phyloP scores from a whole-genome alignment of 2,329 filamentous ascomycete genomes.

The Hypoxylon rubiginosum region DNA sequence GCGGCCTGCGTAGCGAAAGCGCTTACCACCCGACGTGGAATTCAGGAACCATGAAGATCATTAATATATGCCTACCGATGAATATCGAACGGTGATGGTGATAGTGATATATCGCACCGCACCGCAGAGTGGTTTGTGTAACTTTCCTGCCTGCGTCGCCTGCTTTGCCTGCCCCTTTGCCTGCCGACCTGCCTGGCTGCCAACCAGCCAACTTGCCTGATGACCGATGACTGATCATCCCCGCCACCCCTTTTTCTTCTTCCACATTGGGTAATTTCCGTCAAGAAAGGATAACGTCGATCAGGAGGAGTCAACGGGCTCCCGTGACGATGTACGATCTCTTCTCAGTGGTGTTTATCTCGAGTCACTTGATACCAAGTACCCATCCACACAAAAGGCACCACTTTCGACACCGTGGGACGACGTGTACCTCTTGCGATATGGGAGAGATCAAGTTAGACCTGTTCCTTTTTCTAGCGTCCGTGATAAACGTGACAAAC shows the following conservation, averaged over 20 bases:
- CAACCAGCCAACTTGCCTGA: neutral
- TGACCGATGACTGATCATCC: constrained; percentile 37
- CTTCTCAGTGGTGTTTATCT: constrained; percentile 31
- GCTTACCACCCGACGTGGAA: constrained; percentile 25
- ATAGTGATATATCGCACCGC: constrained; percentile 23
- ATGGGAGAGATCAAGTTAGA: constrained; percentile 26
- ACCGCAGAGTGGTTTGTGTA: constrained; percentile 26
- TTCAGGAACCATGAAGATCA: constrained; percentile 40
- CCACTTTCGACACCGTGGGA: constrained; percentile 31
- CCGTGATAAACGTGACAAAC: constrained; percentile 33
- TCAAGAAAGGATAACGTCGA: constrained; percentile 31
- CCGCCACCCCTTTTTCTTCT: constrained; percentile 38
- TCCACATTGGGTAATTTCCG: constrained; percentile 27
- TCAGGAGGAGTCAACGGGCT: constrained; percentile 31
- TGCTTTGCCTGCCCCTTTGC: no score
- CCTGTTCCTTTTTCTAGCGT: constrained; percentile 24
- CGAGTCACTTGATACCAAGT: constrained; percentile 37
- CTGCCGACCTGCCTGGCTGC: constrained; percentile 3
- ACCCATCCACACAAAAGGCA: constrained; percentile 19
- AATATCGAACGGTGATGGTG: constrained; percentile 10
- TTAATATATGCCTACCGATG: constrained; percentile 28
- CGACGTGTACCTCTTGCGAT: constrained; percentile 24
- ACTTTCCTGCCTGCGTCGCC: constrained; percentile 19
- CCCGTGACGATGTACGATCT: constrained; percentile 34
- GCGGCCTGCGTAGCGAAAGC: constrained; percentile 16